Evolutionary conservation across 257 asterid species (phyloP).

Genomic region (Salvia rosmarinus): DNA sequence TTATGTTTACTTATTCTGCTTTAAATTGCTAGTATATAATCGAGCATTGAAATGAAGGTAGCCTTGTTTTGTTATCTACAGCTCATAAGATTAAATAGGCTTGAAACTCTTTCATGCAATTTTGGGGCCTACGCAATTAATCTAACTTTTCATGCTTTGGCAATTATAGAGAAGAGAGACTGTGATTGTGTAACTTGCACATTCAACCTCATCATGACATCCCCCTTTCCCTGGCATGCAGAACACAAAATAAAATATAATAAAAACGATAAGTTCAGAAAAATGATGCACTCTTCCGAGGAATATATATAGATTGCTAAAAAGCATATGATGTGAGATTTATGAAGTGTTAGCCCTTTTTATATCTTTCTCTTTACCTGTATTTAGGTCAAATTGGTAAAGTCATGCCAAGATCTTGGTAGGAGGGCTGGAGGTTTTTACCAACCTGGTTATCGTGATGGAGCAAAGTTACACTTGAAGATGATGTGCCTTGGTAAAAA

Average conservation of each 20-base stretch:
- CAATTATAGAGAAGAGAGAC: not conserved
- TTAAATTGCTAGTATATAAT: not conserved
- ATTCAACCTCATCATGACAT: not conserved
- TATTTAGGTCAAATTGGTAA: constrained; percentile 60
- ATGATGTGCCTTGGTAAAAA: constrained; percentile 93
- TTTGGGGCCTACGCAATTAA: not conserved
- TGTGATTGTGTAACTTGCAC: not conserved
- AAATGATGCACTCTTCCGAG: not conserved
- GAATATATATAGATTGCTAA: not conserved
- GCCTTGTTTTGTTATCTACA: constrained; percentile 14
- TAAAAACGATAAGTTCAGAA: not conserved
- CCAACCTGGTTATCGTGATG: constrained; percentile 69
- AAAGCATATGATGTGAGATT: constrained; percentile 5
- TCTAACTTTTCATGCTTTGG: not conserved
- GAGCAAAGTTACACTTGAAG: constrained; percentile 61
- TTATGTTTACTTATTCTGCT: not conserved
- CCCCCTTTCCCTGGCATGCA: not conserved
- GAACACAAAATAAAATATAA: not conserved
- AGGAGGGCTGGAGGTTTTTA: constrained; percentile 74
- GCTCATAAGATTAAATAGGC: constrained; percentile 20
- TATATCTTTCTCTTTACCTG: not conserved
- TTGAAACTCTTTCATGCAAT: not conserved
- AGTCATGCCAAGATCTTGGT: constrained; percentile 65
- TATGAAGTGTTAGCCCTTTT: not conserved
- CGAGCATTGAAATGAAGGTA: constrained; percentile 14